Conservation (phyloP, 148 eudicot species). For the Fagopyrum homotropicum region DNA sequence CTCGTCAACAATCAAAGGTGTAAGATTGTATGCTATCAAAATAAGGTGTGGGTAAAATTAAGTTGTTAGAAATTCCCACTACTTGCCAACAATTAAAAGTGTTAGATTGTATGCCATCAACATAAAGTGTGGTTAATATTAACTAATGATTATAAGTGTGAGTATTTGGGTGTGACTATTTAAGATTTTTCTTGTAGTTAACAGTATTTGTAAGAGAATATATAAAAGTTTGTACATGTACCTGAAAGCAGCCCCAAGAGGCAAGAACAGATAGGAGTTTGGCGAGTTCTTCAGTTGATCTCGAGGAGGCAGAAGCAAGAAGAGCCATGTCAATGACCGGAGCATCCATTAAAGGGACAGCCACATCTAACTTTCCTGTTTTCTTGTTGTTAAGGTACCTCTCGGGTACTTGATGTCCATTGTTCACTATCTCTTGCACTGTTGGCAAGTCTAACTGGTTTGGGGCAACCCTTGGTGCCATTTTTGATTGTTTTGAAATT, state of each 20-base stretch:
- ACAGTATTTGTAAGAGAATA: too few relatives aligned
- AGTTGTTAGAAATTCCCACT: too few relatives aligned
- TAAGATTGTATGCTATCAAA: too few relatives aligned
- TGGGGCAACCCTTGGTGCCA: neutral
- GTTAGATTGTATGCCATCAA: too few relatives aligned
- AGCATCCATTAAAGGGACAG: slow-evolving; percentile 20
- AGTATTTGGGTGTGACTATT: too few relatives aligned
- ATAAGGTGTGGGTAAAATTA: too few relatives aligned
- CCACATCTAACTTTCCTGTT: neutral
- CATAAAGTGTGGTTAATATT: too few relatives aligned
- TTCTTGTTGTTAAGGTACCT: slow-evolving; percentile 15
- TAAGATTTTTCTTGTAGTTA: too few relatives aligned
- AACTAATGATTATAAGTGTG: too few relatives aligned
- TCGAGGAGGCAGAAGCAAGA: slow-evolving; percentile 18
- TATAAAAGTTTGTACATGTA: neutral
- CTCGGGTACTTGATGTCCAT: slow-evolving; percentile 23
- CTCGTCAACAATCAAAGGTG: too few relatives aligned
- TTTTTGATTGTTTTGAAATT: neutral
- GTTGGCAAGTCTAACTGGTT: neutral
- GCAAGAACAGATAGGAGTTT: slow-evolving; percentile 24
- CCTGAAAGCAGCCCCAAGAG: slow-evolving; percentile 37
- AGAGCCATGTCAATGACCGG: slow-evolving; percentile 22
- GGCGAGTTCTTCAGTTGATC: slow-evolving; percentile 14
- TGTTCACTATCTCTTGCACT: slow-evolving; percentile 27
- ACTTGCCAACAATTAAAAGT: too few relatives aligned